These are phyloP conservation scores for Ilex paraguariensis DNA, from an alignment of 305 asterid genomes.

Conservation along the genomic window DNA sequence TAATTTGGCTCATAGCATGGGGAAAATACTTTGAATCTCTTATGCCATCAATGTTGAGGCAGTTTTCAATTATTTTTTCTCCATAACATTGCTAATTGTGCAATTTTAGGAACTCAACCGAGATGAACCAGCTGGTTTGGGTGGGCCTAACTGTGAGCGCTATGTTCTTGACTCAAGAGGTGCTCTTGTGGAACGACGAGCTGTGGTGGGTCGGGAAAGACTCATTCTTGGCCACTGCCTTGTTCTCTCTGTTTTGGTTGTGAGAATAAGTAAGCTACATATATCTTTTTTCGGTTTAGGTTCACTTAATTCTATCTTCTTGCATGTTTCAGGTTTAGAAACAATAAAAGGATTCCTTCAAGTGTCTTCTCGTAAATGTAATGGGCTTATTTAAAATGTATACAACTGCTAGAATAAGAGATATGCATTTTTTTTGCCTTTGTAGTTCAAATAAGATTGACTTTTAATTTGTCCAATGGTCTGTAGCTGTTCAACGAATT, in stretches of 20 bases:
- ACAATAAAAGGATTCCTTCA: background rate
- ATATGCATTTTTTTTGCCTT: too few species aligned
- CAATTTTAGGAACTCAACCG: slow-evolving; percentile 67
- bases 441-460: too few species aligned
- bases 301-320: slow-evolving; percentile 5
- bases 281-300: slow-evolving; percentile 16
- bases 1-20: too few species aligned
- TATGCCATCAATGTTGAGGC: background rate
- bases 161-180: slow-evolving; percentile 91
- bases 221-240: slow-evolving; percentile 94
- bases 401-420: too few species aligned
- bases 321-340: background rate
- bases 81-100: background rate
- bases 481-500: too few species aligned
- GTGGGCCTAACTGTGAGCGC: slow-evolving; percentile 83
- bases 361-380: too few species aligned
- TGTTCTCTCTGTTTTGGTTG: slow-evolving; percentile 79
- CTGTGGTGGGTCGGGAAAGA: slow-evolving; percentile 91
- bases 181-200: slow-evolving; percentile 83
- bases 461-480: too few species aligned
- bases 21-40: background rate
- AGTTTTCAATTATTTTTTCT: background rate
- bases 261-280: slow-evolving; percentile 63
- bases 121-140: slow-evolving; percentile 89
- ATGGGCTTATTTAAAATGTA: too few species aligned